Evolutionary conservation across 139 green algal genomes (phyloP).

Genomic region (Picochlorum costavermella): DNA sequence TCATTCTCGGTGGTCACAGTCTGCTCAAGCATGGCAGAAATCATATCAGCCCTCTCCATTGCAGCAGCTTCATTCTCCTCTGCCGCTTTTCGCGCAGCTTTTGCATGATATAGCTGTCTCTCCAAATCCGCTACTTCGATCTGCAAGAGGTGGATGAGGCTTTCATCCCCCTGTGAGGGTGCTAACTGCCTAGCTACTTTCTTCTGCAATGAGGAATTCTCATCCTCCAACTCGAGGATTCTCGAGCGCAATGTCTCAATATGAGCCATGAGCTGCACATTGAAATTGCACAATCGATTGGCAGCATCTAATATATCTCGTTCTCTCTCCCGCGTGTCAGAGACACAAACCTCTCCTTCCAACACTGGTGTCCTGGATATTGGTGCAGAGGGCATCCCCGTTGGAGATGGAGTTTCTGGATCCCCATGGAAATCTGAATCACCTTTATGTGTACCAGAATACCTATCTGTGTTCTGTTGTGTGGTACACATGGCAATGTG

Average conservation of each 20-base stretch:
- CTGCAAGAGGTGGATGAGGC: conserved; percentile 5
- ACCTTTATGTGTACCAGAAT: no score
- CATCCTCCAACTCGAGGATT: not conserved
- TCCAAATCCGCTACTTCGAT: conserved; percentile 10
- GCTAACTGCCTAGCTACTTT: not conserved
- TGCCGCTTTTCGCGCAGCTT: not conserved
- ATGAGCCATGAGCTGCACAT: conserved; percentile 3
- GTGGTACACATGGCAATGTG: no score
- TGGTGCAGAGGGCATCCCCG: no score
- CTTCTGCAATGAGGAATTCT: not conserved
- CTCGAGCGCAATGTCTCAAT: conserved; percentile 3
- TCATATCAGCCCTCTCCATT: conserved; percentile 7
- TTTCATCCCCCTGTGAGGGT: not conserved
- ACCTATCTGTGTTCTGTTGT: no score
- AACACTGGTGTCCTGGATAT: no score
- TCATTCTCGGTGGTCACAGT: no score
- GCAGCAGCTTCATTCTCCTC: conserved; percentile 1
- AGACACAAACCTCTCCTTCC: no score
- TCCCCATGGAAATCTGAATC: no score
- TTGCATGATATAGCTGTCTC: conserved; percentile 3
- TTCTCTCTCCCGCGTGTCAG: no score
- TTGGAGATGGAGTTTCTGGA: no score
- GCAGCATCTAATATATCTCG: no score
- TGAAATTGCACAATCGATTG: conserved; percentile 3
- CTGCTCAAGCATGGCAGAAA: not conserved